Evolutionary conservation across 2,329 filamentous ascomycete species (phyloP), one percentile per base, ranked within the genome.

Genomic region (Aspergillus neotritici): DNA sequence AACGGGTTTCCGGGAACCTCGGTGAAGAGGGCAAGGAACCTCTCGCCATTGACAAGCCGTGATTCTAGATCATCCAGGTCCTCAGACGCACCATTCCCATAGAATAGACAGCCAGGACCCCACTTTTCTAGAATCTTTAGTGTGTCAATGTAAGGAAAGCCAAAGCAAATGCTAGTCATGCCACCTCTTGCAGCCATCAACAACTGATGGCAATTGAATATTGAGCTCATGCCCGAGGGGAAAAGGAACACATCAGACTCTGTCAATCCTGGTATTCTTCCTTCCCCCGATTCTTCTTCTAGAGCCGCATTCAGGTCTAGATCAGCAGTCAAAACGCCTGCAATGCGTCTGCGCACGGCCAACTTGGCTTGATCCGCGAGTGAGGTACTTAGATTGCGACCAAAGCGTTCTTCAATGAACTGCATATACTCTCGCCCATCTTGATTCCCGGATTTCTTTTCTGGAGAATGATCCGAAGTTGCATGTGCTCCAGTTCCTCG

Each of bases 131-230:
- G 72, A 38, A 96, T 87, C 64, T 98, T 98, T 42, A 97, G 76
- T 0, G 93, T 96, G 66, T 98, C 93, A 40, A 96, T 87, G 56
- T 98, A 98, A 0, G 93, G 89, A 56, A 98, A 98, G n/a, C 93
- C 93, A 59, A 88, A 96, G 58, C 85, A 90, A 60, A 98, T 82
- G 64, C 88, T 94, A 66, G 87, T 86, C 47, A 79, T 61, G 6
- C 75, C 70, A 3, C 82, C 81, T 31, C 83, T 79, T 1, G 80
- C 75, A 40, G 73, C 71, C 49, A 91, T 71, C 39, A 96, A 71
- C 34, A 79, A 80, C 37, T 84, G 82, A 62, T 98, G 93, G 0
- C 86, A 78, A 55, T 87, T 88, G 70, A 88, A 98, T 34, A 98
- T 96, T 40, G 91, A 82, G 59, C 88, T 96, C 90, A 98, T 98